Percentiles rank a stretch among this genome's conserved stretches.
Evolutionary conservation across 345 rosid species (phyloP).

Genomic region (Eucalyptus curtisii): DNA sequence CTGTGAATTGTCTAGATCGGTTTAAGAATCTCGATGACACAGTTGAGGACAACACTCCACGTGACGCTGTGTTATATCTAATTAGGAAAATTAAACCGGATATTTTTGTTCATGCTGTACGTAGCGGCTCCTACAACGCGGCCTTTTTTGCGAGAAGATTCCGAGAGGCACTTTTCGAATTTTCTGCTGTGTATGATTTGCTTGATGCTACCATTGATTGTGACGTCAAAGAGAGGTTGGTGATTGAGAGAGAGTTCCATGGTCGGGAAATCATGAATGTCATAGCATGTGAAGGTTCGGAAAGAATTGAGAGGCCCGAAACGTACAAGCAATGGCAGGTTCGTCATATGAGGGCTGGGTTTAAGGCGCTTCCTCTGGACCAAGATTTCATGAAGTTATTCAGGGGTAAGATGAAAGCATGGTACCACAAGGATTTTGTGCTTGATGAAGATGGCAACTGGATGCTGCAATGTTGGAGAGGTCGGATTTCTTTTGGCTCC

Average conservation of each 20-base stretch:
- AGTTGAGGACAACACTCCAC: conserved; percentile 45
- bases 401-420: conserved; percentile 13
- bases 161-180: conserved; percentile 67
- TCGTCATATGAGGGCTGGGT: conserved; percentile 57
- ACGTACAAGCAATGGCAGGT: conserved; percentile 86
- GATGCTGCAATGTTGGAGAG: conserved; percentile 96
- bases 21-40: conserved; percentile 63
- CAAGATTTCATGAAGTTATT: conserved; percentile 22
- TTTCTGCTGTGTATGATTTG: conserved; percentile 57
- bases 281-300: conserved; percentile 72
- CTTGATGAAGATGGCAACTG: conserved; percentile 57
- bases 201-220: conserved; percentile 31
- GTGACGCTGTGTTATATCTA: conserved; percentile 39
- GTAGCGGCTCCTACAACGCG: conserved; percentile 56
- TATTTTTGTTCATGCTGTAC: conserved; percentile 33
- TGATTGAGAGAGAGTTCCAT: conserved; percentile 45
- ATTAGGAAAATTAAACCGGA: conserved; percentile 54
- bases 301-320: conserved; percentile 73
- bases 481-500: conserved; percentile 50
- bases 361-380: conserved; percentile 41
- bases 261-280: conserved; percentile 60
- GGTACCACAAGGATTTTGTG: conserved; percentile 66
- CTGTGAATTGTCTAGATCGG: conserved; percentile 37
- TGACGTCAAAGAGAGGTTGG: conserved; percentile 39
- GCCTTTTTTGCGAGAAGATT: conserved; percentile 74